Percentiles rank a stretch among this genome's conserved stretches.
Evolutionary conservation across 2,329 filamentous ascomycete genomes (phyloP).

Genomic region (Aspergillus vadensis): DNA sequence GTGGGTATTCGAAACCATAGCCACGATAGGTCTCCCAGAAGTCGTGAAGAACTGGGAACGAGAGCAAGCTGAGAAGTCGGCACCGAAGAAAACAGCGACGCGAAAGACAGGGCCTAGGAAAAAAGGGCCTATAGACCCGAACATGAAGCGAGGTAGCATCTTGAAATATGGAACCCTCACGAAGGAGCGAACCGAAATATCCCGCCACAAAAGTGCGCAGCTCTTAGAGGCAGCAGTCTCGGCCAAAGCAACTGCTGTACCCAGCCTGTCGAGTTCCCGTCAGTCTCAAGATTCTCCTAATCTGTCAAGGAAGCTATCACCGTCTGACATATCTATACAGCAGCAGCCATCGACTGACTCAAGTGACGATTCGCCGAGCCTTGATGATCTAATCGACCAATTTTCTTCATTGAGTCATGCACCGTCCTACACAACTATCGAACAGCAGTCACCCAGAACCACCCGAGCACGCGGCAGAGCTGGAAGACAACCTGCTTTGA

Average conservation of each 20-base stretch:
- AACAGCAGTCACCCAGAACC: constrained; percentile 24
- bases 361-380: constrained; percentile 9
- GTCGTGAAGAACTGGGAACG: constrained; percentile 67
- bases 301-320: constrained; percentile 9
- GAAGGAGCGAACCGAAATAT: constrained; percentile 36
- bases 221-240: constrained; percentile 32
- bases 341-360: constrained; percentile 11
- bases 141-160: constrained; percentile 45
- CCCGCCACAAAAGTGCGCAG: constrained; percentile 30
- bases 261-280: constrained; percentile 16
- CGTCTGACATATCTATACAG: constrained; percentile 21
- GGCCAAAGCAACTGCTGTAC: constrained; percentile 16
- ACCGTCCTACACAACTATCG: constrained; percentile 21
- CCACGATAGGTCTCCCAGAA: constrained; percentile 65
- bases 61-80: constrained; percentile 36
- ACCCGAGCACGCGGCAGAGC: constrained; percentile 14
- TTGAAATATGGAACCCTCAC: constrained; percentile 44
- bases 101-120: constrained; percentile 35
- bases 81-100: constrained; percentile 30
- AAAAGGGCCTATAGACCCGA: constrained; percentile 42
- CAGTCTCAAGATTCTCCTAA: constrained; percentile 9
- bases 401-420: constrained; percentile 29
- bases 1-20: constrained; percentile 69
- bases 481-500: constrained; percentile 10
- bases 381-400: constrained; percentile 29